phyloP scores from a whole-genome alignment of 1,284 basidiomycete genomes.

The Ganoderma lingzhi region DNA sequence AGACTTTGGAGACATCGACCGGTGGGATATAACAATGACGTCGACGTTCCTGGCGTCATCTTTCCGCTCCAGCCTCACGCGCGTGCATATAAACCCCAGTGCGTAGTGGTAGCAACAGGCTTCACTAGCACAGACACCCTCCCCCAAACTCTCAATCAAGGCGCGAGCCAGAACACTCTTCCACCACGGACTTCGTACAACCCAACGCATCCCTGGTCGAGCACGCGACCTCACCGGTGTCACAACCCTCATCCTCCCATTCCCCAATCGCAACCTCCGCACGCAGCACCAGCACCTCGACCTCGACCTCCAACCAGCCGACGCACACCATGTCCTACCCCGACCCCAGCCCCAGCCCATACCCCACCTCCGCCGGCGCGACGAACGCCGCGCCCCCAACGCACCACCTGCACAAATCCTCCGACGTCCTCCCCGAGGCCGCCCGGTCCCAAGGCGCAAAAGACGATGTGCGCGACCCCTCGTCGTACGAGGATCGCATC shows the following conservation, averaged over 20 bases:
- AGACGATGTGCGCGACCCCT: conserved; percentile 17
- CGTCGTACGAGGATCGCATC: background rate
- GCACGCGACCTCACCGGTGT: background rate
- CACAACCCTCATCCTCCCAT: no score
- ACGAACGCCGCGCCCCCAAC: conserved; percentile 37
- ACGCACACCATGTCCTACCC: background rate
- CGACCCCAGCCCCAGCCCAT: background rate
- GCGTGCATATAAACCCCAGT: background rate
- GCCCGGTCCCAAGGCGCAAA: background rate
- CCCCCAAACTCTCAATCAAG: background rate
- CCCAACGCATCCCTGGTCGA: background rate
- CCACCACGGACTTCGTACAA: background rate
- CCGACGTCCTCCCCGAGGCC: conserved; percentile 39
- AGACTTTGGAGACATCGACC: no score
- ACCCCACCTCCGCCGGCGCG: background rate
- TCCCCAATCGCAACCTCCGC: no score
- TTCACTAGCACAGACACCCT: background rate
- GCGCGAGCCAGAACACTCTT: background rate
- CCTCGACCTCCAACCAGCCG: background rate
- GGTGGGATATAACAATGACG: background rate
- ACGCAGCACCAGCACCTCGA: no score
- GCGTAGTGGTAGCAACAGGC: background rate
- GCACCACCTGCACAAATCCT: conserved; percentile 40
- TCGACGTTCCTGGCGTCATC: background rate
- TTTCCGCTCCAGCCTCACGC: background rate